Evolutionary conservation across 495 filamentous ascomycete genomes (phyloP).

Genomic region (Penicillium soppii): DNA sequence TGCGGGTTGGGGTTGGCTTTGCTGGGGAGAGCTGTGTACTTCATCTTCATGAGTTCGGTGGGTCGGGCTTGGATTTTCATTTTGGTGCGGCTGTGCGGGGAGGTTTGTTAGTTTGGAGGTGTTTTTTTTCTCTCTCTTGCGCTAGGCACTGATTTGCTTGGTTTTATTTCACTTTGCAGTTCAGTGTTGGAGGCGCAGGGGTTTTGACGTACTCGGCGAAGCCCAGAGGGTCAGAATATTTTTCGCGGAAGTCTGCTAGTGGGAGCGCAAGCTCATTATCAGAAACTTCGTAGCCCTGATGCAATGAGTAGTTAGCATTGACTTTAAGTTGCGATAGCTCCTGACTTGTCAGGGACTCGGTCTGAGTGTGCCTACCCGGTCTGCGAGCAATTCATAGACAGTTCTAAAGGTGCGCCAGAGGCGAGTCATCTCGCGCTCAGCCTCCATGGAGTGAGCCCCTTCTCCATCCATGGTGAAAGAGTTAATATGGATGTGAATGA

Average conservation of each 20-base stretch:
- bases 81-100: constrained; percentile 61
- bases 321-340: neutral
- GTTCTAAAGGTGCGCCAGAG: constrained; percentile 89
- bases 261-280: constrained; percentile 85
- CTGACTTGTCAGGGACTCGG: neutral
- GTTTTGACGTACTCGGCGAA: constrained; percentile 61
- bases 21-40: constrained; percentile 70
- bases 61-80: constrained; percentile 88
- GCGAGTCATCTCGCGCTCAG: constrained; percentile 66
- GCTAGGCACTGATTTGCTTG: neutral
- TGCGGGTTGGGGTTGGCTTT: constrained; percentile 61
- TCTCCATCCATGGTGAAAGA: constrained; percentile 53
- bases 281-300: constrained; percentile 84
- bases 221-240: constrained; percentile 68
- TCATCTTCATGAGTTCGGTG: constrained; percentile 75
- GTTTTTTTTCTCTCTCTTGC: neutral
- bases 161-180: neutral
- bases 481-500: neutral
- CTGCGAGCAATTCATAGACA: constrained; percentile 81
- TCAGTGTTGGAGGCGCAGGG: neutral
- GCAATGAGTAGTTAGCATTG: constrained; percentile 16
- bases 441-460: constrained; percentile 48
- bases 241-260: constrained; percentile 67
- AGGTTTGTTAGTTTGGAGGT: constrained; percentile 29
- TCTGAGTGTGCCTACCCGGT: constrained; percentile 57